phyloP scores from a whole-genome alignment of 2,329 filamentous ascomycete species.

The Aspergillus tanneri region DNA sequence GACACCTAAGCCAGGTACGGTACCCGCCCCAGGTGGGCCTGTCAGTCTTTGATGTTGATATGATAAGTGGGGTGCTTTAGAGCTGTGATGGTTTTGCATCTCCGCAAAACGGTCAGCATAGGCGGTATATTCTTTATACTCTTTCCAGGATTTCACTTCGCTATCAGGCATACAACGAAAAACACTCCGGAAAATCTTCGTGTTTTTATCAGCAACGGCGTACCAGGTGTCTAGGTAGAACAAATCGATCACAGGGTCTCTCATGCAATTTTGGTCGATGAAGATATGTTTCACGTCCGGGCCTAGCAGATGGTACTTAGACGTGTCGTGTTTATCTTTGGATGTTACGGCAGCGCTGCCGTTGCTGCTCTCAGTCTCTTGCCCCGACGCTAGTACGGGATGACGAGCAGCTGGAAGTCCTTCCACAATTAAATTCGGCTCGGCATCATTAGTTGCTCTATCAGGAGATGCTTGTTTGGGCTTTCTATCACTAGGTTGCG shows the following conservation, averaged over 20 bases:
- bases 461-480: conserved; percentile 19
- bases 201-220: conserved; percentile 87
- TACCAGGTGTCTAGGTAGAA: conserved; percentile 92
- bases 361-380: conserved; percentile 83
- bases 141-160: conserved; percentile 87
- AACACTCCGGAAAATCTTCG: conserved; percentile 85
- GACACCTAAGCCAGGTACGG: conserved; percentile 24
- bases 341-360: conserved; percentile 60
- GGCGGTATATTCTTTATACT: conserved; percentile 79
- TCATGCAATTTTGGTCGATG: conserved; percentile 90
- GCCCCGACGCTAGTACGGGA: conserved; percentile 65
- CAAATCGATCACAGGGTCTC: conserved; percentile 74
- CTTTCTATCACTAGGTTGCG: conserved; percentile 20
- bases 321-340: conserved; percentile 49
- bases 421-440: conserved; percentile 25
- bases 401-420: conserved; percentile 48
- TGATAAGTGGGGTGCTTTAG: conserved; percentile 48
- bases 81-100: conserved; percentile 56
- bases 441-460: conserved; percentile 19
- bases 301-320: conserved; percentile 49
- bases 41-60: conserved; percentile 44
- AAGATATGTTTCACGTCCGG: conserved; percentile 70
- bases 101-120: conserved; percentile 78
- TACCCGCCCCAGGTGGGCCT: conserved; percentile 39
- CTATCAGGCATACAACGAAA: conserved; percentile 98